These are phyloP conservation scores for Aquilaria sinensis DNA, from an alignment of 345 rosid genomes.

Conservation along the genomic window DNA sequence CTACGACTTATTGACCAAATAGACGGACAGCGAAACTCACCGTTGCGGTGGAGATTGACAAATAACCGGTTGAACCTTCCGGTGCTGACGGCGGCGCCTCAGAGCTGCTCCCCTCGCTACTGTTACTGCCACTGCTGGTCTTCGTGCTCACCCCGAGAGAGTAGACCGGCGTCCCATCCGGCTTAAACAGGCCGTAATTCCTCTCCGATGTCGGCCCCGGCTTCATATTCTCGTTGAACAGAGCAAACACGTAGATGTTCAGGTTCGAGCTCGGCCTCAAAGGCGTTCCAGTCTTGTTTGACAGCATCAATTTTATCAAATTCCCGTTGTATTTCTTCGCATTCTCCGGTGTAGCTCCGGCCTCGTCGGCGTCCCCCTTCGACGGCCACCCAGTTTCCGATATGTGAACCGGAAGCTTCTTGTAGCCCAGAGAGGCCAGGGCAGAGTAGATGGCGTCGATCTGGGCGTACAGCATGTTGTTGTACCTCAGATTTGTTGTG, in stretches of 20 bases:
- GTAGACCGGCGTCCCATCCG: slow-evolving; percentile 76
- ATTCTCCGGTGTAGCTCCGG: slow-evolving; percentile 74
- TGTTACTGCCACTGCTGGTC: background rate
- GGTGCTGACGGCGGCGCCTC: slow-evolving; percentile 23
- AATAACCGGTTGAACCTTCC: slow-evolving; percentile 34
- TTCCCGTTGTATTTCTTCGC: slow-evolving; percentile 88
- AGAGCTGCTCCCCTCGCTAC: slow-evolving; percentile 11
- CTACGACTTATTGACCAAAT: too few species aligned
- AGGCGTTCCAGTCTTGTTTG: slow-evolving; percentile 71
- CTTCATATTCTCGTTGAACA: slow-evolving; percentile 95
- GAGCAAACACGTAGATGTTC: slow-evolving; percentile 65
- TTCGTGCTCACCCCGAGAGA: slow-evolving; percentile 29
- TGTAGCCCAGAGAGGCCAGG: slow-evolving; percentile 53
- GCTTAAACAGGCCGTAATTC: slow-evolving; percentile 90
- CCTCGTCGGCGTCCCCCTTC: slow-evolving; percentile 77
- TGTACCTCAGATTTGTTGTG: slow-evolving; percentile 55
- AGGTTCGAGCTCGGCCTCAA: slow-evolving; percentile 57
- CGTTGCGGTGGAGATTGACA: slow-evolving; percentile 40
- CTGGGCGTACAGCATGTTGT: slow-evolving; percentile 91
- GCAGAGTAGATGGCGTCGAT: slow-evolving; percentile 87
- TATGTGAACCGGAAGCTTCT: slow-evolving; percentile 54
- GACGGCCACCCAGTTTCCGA: slow-evolving; percentile 99
- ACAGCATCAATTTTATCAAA: slow-evolving; percentile 49
- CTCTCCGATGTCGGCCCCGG: slow-evolving; percentile 94
- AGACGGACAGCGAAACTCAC: slow-evolving; percentile 17